Conservation (phyloP, 768 basidiomycete species). For the Candolleomyces efflorescens region DNA sequence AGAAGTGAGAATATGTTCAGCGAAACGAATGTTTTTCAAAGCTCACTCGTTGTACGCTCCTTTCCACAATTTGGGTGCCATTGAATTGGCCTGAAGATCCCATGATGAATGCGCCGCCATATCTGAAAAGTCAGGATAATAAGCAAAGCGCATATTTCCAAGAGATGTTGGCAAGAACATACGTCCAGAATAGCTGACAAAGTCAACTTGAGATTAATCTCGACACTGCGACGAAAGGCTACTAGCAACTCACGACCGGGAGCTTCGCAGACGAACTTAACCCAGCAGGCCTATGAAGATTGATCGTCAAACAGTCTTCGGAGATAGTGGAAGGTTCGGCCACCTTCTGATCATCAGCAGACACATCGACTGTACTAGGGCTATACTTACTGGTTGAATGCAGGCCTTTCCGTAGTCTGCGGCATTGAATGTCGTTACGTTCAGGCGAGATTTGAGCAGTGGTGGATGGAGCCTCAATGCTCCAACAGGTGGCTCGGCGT, state of each 20-base stretch:
- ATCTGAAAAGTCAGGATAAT: too few relatives aligned
- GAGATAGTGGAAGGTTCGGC: conserved; percentile 25
- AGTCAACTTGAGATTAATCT: too few relatives aligned
- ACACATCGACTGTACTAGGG: background rate
- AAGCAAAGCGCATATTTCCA: too few relatives aligned
- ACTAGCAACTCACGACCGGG: conserved; percentile 34
- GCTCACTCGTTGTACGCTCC: too few relatives aligned
- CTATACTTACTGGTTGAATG: conserved; percentile 37
- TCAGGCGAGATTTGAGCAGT: too few relatives aligned
- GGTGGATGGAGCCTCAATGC: too few relatives aligned
- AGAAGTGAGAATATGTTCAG: conserved; percentile 7
- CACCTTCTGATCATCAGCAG: background rate
- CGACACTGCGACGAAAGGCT: too few relatives aligned
- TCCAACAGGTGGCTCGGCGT: too few relatives aligned
- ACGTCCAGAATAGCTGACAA: conserved; percentile 37
- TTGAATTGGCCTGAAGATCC: too few relatives aligned
- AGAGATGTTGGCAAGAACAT: conserved; percentile 1
- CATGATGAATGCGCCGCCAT: too few relatives aligned
- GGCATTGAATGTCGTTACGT: conserved; percentile 34
- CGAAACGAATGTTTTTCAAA: too few relatives aligned
- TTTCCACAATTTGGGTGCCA: too few relatives aligned
- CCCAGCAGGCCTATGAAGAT: conserved; percentile 49
- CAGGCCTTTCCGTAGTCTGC: conserved; percentile 43
- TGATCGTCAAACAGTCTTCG: conserved; percentile 59
- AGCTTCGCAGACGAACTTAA: conserved; percentile 22